Evolutionary conservation across 164 flowering plant species (phyloP).

Genomic region (Vitis amurensis): DNA sequence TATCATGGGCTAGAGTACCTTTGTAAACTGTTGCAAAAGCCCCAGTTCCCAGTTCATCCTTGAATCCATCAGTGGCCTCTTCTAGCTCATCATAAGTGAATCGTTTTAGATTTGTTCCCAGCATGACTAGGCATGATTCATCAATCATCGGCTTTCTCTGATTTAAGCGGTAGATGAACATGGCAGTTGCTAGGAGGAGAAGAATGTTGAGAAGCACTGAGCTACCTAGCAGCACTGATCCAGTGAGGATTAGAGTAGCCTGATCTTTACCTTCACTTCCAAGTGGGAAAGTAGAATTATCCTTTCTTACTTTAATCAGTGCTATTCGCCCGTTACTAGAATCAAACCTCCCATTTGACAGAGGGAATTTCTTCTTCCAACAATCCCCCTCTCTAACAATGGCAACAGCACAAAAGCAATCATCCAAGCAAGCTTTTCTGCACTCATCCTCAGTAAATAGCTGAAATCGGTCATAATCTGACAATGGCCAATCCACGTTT

Average conservation of each 20-base stretch:
- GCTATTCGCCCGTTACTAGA: neutral
- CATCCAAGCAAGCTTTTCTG: constrained; percentile 30
- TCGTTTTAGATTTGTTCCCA: neutral
- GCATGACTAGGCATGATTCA: too few species aligned
- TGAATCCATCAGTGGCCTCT: constrained; percentile 14
- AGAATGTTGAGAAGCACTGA: constrained; percentile 13
- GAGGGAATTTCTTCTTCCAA: constrained; percentile 50
- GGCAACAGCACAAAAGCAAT: constrained; percentile 41
- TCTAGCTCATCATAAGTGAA: constrained; percentile 18
- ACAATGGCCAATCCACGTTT: constrained; percentile 31
- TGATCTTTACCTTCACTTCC: too few species aligned
- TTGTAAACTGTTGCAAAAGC: constrained; percentile 22
- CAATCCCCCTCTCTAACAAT: constrained; percentile 15
- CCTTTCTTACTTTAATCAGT: constrained; percentile 22
- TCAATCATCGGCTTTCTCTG: too few species aligned
- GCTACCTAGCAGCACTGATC: constrained; percentile 17
- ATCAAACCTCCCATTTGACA: constrained; percentile 19
- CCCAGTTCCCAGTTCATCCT: constrained; percentile 26
- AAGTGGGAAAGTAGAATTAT: neutral
- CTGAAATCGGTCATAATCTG: constrained; percentile 23
- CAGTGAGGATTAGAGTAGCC: neutral
- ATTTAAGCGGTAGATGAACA: too few species aligned
- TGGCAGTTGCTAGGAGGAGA: neutral
- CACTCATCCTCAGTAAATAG: constrained; percentile 21
- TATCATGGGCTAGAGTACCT: constrained; percentile 1